Base-by-base conservation (phyloP, 2,329 filamentous ascomycete species). In the Aspergillus flavus region DNA sequence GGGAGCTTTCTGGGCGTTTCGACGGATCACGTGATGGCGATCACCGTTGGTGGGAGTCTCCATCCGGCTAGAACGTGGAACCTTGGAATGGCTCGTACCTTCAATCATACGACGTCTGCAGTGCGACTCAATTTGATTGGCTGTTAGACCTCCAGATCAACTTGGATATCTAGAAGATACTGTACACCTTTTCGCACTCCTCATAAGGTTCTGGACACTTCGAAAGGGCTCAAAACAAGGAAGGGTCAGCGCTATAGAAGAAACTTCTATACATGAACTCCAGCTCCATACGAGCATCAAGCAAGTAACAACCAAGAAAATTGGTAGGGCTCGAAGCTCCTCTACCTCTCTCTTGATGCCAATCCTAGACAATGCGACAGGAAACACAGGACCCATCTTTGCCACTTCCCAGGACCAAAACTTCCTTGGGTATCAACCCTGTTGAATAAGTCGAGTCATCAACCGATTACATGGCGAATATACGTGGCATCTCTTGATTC, bases 1-100 rank as follows among this genome's bases (percentile, higher is more conserved):
- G 66, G 39, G 68, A 66, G 43, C 55, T 43, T 73, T 73, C 72
- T 68, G 61, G 69, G 57, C 36, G 50, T 19, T 73, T 71, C 71
- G 34, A 70, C 48, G 7, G 4, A n/a, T 69, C 71, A 73, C 70
- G 70, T 72, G 70, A 72, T 6, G 23, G 28, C 11, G 28, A 52
- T 52, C 26, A 2, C 26, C 28, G 28, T 32, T 32, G 16, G 23
- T 48, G 23, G 23, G 45, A 48, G 59, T 30, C 45, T 39, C 34
- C 34, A 21, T 9, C 46, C 30, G 21, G 28, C 23, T 45, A 43
- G 50, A 19, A 23, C 46, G 10, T 46, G 26, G 30, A 36, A 14
- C 34, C 34, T 36, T 36, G 30, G 6, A 11, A 11, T n/a, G 16
- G 19, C 41, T n/a, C 14, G 41, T 7, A 57, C 21, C 16, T 23